Evolutionary conservation across 2,329 filamentous ascomycete species (phyloP), one percentile per base, ranked within the genome.

Genomic region (Aspergillus ruber): DNA sequence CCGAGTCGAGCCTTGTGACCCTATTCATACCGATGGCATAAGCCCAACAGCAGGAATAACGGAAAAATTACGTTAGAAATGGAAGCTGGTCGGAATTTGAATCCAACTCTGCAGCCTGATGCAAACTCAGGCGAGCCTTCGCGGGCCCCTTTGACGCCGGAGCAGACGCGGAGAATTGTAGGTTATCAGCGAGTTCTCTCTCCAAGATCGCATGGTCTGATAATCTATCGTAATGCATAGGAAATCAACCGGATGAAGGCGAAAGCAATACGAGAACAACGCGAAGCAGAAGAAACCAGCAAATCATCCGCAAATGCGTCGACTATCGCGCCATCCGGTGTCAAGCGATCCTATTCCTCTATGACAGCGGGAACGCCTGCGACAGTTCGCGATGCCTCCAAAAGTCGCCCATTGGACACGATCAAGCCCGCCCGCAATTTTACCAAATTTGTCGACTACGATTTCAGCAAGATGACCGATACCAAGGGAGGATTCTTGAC

Each of bases 381-480:
- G 10, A 88, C 78, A 27, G 80, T 81, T 60, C 84, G 88, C 59
- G 85, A 93, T 75, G 27, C 67, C 40, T 72, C 64, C 6, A 61
- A 66, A 5, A 57, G 58, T 27, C 64, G 69, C 8, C 71, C 70
- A 6, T 61, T 71, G 27, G 67, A 76, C 41, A 66, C 72, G 4
- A 83, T 94, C 43, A 83, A 83, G 47, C 85, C 91, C 0, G 88
- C 88, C 35, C 81, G 84, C 61, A 96, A 94, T 62, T 96, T 97
- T 57, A 83, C 87, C 51, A 91, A 93, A 66, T 97, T 86, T 65
- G 90, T 98, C 62, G 93, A 98, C 64, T 97, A 96, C 72, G 93
- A 98, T 68, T 93, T 98, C 71, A 91, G 87, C 64, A 86, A 91
- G 71, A 97, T 98, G 90, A 94, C 86, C 6, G 93, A 98, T 67